phyloP scores from a whole-genome alignment of 805 yeast genomes.

The Saturnispora dispora region DNA sequence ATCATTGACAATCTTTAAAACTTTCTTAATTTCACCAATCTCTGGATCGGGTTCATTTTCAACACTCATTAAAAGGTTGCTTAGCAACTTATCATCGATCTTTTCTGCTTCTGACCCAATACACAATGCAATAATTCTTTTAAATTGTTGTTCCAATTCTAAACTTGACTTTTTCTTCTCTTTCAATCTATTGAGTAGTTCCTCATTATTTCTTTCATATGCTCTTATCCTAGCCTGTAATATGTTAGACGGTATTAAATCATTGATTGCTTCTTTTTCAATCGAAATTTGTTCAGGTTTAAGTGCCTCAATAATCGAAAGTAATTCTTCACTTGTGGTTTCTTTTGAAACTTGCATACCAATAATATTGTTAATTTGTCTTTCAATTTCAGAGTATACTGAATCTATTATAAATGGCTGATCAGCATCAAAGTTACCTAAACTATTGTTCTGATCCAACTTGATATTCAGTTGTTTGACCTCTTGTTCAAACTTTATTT shows the following conservation, averaged over 20 bases:
- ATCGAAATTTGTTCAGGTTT: conserved; percentile 10
- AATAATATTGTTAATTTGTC: conserved; percentile 26
- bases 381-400: conserved; percentile 46
- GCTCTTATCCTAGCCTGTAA: conserved; percentile 75
- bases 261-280: conserved; percentile 1
- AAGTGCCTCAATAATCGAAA: conserved; percentile 11
- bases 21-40: conserved; percentile 27
- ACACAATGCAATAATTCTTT: conserved; percentile 81
- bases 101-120: conserved; percentile 76
- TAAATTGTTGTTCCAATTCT: conserved; percentile 65
- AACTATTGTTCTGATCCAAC: conserved; percentile 30
- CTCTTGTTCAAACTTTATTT: conserved; percentile 40
- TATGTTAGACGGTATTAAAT: conserved; percentile 41
- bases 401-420: conserved; percentile 75
- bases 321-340: conserved; percentile 1
- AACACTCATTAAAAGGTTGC: conserved; percentile 82
- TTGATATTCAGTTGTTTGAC: conserved; percentile 26
- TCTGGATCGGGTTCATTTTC: conserved; percentile 66
- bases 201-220: conserved; percentile 59
- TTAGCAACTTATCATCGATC: conserved; percentile 53
- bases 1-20: conserved; percentile 27
- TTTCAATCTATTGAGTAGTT: conserved; percentile 43
- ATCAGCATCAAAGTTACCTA: conserved; percentile 72
- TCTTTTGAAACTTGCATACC: background rate
- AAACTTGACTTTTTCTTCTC: conserved; percentile 45